Base-by-base conservation (phyloP, 257 asterid genomes). In the Dorcoceras hygrometricum region DNA sequence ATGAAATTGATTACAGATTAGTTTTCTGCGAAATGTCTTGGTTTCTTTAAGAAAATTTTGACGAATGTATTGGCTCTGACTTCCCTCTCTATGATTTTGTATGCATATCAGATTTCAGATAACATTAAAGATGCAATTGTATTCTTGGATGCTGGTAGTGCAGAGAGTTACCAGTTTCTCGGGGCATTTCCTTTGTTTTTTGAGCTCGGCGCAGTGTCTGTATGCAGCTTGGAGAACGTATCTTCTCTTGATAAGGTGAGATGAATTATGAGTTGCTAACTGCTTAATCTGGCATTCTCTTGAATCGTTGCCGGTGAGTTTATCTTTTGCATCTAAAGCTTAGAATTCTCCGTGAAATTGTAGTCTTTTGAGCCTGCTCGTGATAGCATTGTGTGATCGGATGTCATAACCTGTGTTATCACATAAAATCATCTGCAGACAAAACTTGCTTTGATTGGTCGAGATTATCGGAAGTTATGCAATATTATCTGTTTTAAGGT, bases 141-240 rank as follows among this genome's bases (percentile, higher is more conserved):
- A 31, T 94, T 88, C 72, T 76, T 90, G 78, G 99, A 94, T 94
- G 95, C 95, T 71, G 99, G 99, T 75, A 84, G 86, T 76, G 74
- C 96, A 0, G 99, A 90, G 80, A 84, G 96, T 81, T 90, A 88
- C 78, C 91, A 90, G 80, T 80, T 85, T 74, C 72, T 90, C 19
- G 98, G 96, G 32, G 96, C 93, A 11, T 85, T 82, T 71, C 85
- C 99, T 62, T 75, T 88, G 80, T 84, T 94, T 68, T 70, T 90
- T 79, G 96, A 94, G 85, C 89, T 94, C 22, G 98, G 98, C 27
- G 96, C 96, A 62, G 81, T 82, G 46, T 71, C 91, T 56, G 85
- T 94, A 67, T 90, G 96, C 80, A 87, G 95, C 85, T 83, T 94
- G 90, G 99, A 94, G 82, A 87, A 84, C 68, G 76, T 78, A 51